Percentiles rank a stretch among this genome's conserved stretches.
phyloP scores from a whole-genome alignment of 306 rosid species.

The Mimosa pudica region DNA sequence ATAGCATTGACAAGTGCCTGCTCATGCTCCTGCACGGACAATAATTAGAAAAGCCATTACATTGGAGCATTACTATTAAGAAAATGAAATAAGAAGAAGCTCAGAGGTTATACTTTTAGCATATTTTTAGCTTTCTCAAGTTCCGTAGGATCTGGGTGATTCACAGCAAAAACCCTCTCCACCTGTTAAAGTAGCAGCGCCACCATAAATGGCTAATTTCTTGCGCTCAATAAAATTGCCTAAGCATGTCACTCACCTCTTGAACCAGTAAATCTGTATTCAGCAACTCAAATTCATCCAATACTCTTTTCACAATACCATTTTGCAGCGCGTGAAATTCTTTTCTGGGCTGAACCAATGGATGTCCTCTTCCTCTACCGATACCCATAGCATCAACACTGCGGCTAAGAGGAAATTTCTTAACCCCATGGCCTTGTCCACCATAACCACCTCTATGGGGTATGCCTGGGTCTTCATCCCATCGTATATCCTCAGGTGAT shows the following conservation, averaged over 20 bases:
- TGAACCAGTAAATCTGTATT: constrained; percentile 79
- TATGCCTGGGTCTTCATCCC: constrained; percentile 74
- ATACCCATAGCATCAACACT: constrained; percentile 47
- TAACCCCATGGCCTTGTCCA: constrained; percentile 66
- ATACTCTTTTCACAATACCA: constrained; percentile 62
- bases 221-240: constrained; percentile 8
- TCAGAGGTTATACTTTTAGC: constrained; percentile 43
- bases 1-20: constrained; percentile 62
- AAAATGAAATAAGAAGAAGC: constrained; percentile 8
- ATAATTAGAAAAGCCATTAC: constrained; percentile 8
- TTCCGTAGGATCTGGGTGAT: constrained; percentile 57
- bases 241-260: constrained; percentile 62
- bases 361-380: constrained; percentile 75
- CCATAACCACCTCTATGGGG: constrained; percentile 49
- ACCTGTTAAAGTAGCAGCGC: constrained; percentile 45
- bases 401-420: constrained; percentile 52
- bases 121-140: constrained; percentile 59
- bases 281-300: constrained; percentile 77
- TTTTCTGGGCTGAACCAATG: constrained; percentile 58
- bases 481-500: constrained; percentile 76
- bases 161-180: constrained; percentile 55
- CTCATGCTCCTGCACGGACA: constrained; percentile 50
- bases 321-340: constrained; percentile 70
- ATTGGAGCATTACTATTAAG: background rate
- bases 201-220: constrained; percentile 14